A percentile compares a stretch with the other conserved stretches of the same genome.
Conservation (phyloP, 2,329 filamentous ascomycete species). For the Aureobasidium subglaciale region DNA sequence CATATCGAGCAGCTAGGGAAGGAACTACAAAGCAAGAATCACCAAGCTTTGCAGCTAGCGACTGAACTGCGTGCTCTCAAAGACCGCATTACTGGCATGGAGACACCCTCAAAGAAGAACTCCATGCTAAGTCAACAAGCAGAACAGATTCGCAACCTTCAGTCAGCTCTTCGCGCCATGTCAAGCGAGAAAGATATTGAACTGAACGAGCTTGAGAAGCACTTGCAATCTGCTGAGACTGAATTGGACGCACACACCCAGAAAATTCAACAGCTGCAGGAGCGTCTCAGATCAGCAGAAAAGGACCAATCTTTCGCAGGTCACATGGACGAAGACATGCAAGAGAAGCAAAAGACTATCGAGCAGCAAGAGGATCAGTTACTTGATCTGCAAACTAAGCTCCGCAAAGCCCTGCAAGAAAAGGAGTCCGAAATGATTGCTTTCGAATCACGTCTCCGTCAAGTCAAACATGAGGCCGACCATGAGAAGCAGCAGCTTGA, state of each 20-base stretch:
- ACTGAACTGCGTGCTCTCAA: conserved; percentile 28
- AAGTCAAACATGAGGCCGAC: background rate
- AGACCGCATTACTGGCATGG: conserved; percentile 27
- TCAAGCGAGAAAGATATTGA: conserved; percentile 32
- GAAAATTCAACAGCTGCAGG: conserved; percentile 18
- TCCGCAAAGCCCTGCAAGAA: conserved; percentile 17
- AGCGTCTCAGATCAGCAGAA: conserved; percentile 15
- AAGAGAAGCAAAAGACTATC: conserved; percentile 15
- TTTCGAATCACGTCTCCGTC: background rate
- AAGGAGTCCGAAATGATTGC: conserved; percentile 12
- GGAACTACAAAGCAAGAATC: conserved; percentile 30
- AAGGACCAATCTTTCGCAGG: conserved; percentile 15
- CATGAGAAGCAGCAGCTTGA: conserved; percentile 36
- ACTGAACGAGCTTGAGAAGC: conserved; percentile 29
- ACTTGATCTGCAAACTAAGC: conserved; percentile 16
- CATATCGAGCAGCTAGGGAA: conserved; percentile 32
- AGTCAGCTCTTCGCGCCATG: conserved; percentile 27
- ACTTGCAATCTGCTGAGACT: conserved; percentile 26
- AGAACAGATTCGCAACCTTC: conserved; percentile 27
- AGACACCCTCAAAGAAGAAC: conserved; percentile 33
- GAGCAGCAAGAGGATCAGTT: conserved; percentile 16
- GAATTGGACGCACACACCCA: conserved; percentile 28
- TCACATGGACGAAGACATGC: conserved; percentile 15
- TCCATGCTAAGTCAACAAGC: conserved; percentile 30
- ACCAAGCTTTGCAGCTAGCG: conserved; percentile 24